These are phyloP conservation scores for Arthrocladium fulminans DNA, from an alignment of 2,329 filamentous ascomycete species.

Conservation along the genomic window DNA sequence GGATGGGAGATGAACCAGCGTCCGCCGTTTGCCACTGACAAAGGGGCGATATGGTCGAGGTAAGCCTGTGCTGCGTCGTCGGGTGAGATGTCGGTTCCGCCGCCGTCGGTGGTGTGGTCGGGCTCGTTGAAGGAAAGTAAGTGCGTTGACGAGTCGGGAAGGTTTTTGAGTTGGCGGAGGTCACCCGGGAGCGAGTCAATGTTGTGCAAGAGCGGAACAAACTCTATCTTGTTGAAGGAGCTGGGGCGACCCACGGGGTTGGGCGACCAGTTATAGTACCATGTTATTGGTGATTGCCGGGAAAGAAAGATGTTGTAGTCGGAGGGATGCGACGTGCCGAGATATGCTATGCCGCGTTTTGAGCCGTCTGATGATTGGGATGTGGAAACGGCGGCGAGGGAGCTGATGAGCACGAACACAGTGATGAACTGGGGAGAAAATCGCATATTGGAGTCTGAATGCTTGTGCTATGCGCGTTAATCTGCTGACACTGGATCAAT, in stretches of 20 bases:
- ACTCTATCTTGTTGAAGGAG: constrained; percentile 50
- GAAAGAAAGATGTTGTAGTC: constrained; percentile 61
- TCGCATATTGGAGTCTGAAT: neutral
- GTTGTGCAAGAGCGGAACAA: constrained; percentile 76
- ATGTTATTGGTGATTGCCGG: constrained; percentile 53
- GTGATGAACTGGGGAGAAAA: neutral
- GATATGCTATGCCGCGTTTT: constrained; percentile 67
- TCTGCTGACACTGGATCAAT: neutral
- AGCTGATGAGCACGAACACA: neutral
- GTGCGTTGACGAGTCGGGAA: constrained; percentile 56
- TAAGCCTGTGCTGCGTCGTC: constrained; percentile 57
- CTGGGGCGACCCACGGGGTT: constrained; percentile 43
- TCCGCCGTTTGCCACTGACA: constrained; percentile 51
- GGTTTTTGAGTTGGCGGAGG: constrained; percentile 52
- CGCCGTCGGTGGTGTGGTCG: constrained; percentile 47
- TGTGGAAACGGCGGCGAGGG: neutral
- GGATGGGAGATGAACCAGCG: constrained; percentile 55
- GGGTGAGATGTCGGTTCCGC: constrained; percentile 56
- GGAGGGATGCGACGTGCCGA: constrained; percentile 46
- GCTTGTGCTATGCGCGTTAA: neutral
- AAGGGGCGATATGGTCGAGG: constrained; percentile 62
- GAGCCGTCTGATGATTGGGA: constrained; percentile 25
- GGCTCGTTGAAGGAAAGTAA: constrained; percentile 76
- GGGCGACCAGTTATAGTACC: constrained; percentile 75
- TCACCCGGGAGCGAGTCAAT: constrained; percentile 36